phyloP scores from a whole-genome alignment of 352 stramenopile species.

The Phytopythium chamaehyphon region DNA sequence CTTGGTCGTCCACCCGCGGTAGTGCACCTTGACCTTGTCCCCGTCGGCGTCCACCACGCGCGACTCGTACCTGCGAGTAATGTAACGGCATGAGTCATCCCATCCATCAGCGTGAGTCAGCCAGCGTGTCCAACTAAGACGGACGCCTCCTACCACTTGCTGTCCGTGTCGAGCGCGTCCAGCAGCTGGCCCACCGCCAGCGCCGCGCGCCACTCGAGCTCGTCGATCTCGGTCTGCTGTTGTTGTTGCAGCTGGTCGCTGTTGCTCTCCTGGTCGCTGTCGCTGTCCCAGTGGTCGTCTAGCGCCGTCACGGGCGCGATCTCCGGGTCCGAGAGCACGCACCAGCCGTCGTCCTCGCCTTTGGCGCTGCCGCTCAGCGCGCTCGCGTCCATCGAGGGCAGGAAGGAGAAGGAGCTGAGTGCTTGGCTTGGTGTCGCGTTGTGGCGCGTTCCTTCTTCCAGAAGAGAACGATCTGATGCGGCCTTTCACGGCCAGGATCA shows the following conservation, averaged over 20 bases:
- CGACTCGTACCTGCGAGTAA: conserved; percentile 33
- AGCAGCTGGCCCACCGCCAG: conserved; percentile 55
- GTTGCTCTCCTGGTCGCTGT: not conserved
- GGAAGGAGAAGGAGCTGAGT: not conserved
- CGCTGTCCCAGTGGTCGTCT: conserved; percentile 8
- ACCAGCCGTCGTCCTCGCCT: conserved; percentile 6
- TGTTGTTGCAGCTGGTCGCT: not conserved
- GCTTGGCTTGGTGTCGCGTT: no score
- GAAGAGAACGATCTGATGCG: no score
- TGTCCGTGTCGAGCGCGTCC: conserved; percentile 66
- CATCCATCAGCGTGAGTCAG: not conserved
- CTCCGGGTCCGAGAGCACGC: conserved; percentile 7
- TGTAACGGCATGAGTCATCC: not conserved
- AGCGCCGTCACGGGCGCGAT: conserved; percentile 2
- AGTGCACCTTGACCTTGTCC: conserved; percentile 86
- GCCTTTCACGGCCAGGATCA: no score
- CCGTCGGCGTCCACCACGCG: conserved; percentile 26
- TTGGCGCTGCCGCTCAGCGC: not conserved
- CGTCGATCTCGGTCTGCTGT: not conserved
- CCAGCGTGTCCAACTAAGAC: not conserved
- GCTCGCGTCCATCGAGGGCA: not conserved
- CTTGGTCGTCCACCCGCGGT: conserved; percentile 92
- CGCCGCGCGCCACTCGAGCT: conserved; percentile 42
- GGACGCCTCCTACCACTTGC: conserved; percentile 40
- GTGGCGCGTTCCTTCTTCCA: no score